A percentile compares a stretch with the other conserved stretches of the same genome.
Evolutionary conservation across 352 stramenopile genomes (phyloP).

Genomic region (Phytophthora hybrid): DNA sequence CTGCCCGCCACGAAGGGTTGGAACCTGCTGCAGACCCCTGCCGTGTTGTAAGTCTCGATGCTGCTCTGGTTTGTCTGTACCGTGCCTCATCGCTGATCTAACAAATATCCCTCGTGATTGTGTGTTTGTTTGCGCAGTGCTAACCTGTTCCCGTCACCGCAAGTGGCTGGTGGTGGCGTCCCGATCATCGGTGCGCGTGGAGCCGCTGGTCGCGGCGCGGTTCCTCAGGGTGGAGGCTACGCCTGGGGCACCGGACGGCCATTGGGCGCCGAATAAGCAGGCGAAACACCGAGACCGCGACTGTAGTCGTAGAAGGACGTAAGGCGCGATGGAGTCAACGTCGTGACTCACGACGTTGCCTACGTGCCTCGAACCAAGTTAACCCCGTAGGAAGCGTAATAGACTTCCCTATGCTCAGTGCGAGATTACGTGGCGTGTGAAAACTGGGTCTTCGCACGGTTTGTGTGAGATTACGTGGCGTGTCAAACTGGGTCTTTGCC

Average conservation of each 20-base stretch:
- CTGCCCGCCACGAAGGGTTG: constrained; percentile 87
- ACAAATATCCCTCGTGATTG: background rate
- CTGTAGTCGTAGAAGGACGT: constrained; percentile 3
- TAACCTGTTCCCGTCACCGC: constrained; percentile 76
- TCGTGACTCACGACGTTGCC: too few species aligned
- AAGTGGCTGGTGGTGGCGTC: constrained; percentile 44
- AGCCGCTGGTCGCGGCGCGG: constrained; percentile 38
- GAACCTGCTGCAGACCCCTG: constrained; percentile 84
- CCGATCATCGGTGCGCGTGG: constrained; percentile 75
- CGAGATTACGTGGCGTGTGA: too few species aligned
- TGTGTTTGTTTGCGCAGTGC: constrained; percentile 28
- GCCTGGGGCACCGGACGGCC: constrained; percentile 73
- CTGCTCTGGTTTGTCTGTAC: background rate
- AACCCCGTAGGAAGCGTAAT: background rate
- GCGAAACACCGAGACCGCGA: background rate
- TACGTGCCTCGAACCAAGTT: background rate
- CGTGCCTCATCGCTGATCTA: constrained; percentile 3
- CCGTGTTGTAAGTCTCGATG: constrained; percentile 73
- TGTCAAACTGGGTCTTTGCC: too few species aligned
- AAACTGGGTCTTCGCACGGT: too few species aligned
- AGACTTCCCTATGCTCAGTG: too few species aligned
- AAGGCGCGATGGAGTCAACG: background rate
- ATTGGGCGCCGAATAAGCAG: constrained; percentile 47
- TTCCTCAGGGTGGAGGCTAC: constrained; percentile 61
- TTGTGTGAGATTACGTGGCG: too few species aligned